Evolutionary conservation across 257 asterid species (phyloP), one percentile per base, ranked within the genome.

Genomic region (Thymus mandschuricus): DNA sequence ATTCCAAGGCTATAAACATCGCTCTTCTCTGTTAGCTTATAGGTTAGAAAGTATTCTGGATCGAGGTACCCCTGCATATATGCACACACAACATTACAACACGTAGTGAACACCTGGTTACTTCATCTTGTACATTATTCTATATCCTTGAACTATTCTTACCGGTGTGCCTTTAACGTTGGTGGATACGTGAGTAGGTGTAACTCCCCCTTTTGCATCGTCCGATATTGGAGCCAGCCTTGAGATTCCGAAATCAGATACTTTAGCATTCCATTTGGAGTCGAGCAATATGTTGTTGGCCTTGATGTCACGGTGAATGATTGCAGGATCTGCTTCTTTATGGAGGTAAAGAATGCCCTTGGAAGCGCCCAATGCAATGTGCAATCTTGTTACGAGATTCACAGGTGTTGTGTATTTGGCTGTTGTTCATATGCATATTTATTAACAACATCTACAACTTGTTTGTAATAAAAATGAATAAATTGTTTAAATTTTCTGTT

Each of bases 301-400:
- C 78, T 92, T 92, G 69, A 92, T 83, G 71, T 92, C 98, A 28
- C 98, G 90, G 70, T 92, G 96, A 72, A 89, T 86, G 73, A 92
- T 88, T 1, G 98, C 97, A 13, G 96, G 97, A 70, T 92, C 70
- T 29, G 96, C 98, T 86, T 92, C 97, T 0, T 96, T 85, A 58
- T 92, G 98, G 71, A 92, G 98, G 85, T 92, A 88, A n/a, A 89
- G 90, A 73, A 92, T 80, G 70, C 97, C 96, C 76, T 89, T 89
- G 2, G 98, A 83, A 61, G 98, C 86, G 54, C 88, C 95, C 60
- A 89, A 45, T 3, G 96, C 96, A 21, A 92, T 80, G 27, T 78
- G 87, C 83, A 92, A 68, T 75, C 97, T 86, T 57, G 86, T 86
- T 73, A 80, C 85, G 57, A 89, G 89, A 80, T 75, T 82, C 54